Evolutionary conservation across 2,329 filamentous ascomycete genomes (phyloP).

Genomic region (Gaeumannomyces sp.): DNA sequence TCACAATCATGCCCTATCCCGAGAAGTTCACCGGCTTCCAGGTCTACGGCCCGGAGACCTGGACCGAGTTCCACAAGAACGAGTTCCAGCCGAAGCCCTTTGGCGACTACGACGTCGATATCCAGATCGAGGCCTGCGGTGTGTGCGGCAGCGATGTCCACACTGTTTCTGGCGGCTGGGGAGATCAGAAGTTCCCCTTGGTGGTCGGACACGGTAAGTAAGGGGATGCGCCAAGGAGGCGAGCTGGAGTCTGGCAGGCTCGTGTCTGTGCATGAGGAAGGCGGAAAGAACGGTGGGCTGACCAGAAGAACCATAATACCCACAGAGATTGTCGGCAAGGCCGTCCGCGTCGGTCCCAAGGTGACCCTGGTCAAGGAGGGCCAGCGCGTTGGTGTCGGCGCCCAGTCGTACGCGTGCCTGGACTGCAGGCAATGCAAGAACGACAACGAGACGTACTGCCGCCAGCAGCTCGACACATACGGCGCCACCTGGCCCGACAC

Average conservation of each 20-base stretch:
- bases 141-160: slow-evolving; percentile 69
- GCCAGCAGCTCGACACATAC: slow-evolving; percentile 55
- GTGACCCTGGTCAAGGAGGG: slow-evolving; percentile 55
- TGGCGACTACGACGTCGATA: slow-evolving; percentile 78
- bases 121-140: slow-evolving; percentile 78
- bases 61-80: slow-evolving; percentile 60
- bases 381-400: slow-evolving; percentile 62
- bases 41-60: slow-evolving; percentile 46
- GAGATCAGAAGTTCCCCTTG: slow-evolving; percentile 53
- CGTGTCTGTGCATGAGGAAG: too few species aligned
- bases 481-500: slow-evolving; percentile 43
- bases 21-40: slow-evolving; percentile 58
- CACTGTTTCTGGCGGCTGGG: slow-evolving; percentile 65
- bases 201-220: slow-evolving; percentile 59
- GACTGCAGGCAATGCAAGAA: slow-evolving; percentile 59
- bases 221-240: neutral
- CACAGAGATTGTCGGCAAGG: slow-evolving; percentile 62
- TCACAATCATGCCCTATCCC: slow-evolving; percentile 41
- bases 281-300: too few species aligned
- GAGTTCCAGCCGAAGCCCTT: slow-evolving; percentile 81
- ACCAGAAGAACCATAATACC: neutral
- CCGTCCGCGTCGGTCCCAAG: slow-evolving; percentile 59
- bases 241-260: neutral
- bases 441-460: slow-evolving; percentile 64
- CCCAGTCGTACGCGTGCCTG: slow-evolving; percentile 59